Conservation (phyloP, 2,329 filamentous ascomycete genomes). For the Neofusicoccum ribis region DNA sequence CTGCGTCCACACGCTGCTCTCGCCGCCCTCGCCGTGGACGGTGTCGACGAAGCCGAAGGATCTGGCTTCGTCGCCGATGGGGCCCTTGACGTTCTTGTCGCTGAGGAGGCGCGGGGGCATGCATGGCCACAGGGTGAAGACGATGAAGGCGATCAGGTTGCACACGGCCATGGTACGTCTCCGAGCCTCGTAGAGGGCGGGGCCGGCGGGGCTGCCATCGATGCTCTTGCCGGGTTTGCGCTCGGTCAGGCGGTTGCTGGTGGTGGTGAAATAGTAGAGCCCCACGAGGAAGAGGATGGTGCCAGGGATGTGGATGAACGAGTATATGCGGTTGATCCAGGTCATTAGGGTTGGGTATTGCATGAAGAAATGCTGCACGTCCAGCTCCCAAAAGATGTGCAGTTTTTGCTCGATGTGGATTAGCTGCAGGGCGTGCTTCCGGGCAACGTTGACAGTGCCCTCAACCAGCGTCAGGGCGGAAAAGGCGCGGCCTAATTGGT, state of each 20-base stretch:
- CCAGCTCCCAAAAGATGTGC: slow-evolving; percentile 65
- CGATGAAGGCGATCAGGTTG: slow-evolving; percentile 60
- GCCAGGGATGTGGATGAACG: slow-evolving; percentile 76
- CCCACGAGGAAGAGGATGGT: slow-evolving; percentile 69
- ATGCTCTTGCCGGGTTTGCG: slow-evolving; percentile 40
- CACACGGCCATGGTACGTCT: slow-evolving; percentile 59
- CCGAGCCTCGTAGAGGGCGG: slow-evolving; percentile 56
- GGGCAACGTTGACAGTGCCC: slow-evolving; percentile 67
- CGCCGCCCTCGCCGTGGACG: slow-evolving; percentile 57
- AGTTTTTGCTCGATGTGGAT: slow-evolving; percentile 66
- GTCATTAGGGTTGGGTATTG: slow-evolving; percentile 58
- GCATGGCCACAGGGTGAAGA: slow-evolving; percentile 61
- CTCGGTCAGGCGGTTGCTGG: slow-evolving; percentile 52
- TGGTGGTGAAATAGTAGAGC: slow-evolving; percentile 70
- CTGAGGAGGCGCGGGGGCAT: slow-evolving; percentile 61
- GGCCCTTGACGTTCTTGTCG: slow-evolving; percentile 54
- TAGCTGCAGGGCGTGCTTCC: slow-evolving; percentile 67
- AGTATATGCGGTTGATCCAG: slow-evolving; percentile 73
- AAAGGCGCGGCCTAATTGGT: slow-evolving; percentile 72
- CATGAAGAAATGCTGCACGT: slow-evolving; percentile 61
- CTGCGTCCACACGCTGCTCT: slow-evolving; percentile 69
- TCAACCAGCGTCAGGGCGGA: slow-evolving; percentile 68
- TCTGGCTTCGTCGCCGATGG: slow-evolving; percentile 59
- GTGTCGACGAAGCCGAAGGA: slow-evolving; percentile 62
- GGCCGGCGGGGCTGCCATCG: slow-evolving; percentile 49